Base-by-base conservation (phyloP, 1,284 basidiomycete genomes). In the Trichosporon asahii region DNA sequence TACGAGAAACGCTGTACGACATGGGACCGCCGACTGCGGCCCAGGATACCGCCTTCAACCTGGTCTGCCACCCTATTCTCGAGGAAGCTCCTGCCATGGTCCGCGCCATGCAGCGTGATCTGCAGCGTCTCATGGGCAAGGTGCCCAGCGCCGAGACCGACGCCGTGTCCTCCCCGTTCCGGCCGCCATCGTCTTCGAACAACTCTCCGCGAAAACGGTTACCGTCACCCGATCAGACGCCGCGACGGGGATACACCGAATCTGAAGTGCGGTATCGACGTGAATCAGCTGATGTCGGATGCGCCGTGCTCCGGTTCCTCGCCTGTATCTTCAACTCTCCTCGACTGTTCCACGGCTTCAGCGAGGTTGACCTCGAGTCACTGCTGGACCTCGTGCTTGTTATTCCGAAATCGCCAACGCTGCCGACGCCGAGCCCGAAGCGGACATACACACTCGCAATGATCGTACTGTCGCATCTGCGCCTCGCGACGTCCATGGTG, bases 361-460 rank as follows among this genome's bases (percentile, higher is more conserved):
- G 79, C 33, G 78, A 81, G 23, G 79, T 78, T 60, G 82, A 84
- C 67, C 66, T 84, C 7, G 73, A 75, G 29, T 37, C 75, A 0
- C 68, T 85, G 3, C 76, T 85, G 23, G 76, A 80, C 12, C 74
- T 76, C 18, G 76, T 83, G 25, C 72, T 84, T 66, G 64, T 76
- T 14, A 82, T 85, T 31, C 79, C 81, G 15, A 74, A 77, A 21
- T 80, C 81, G 1, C 79, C 80, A 0, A 76, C 73, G 31, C 71
- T 81, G 11, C 81, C 79, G 5, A 83, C 80, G 0, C 81, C 82
- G 2, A 81, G 78, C 49, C 79, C 82, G 1, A 84, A 84, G 71
- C 76, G 80, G n/a, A 81, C 83, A 2, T 83, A 83, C 69, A 76
- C 75, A n/a, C 74, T 79, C 14, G 76, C 82, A 8, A 77, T 84